Percentiles rank a stretch among this genome's conserved stretches.
These are phyloP conservation scores for Malassezia psittaci DNA, from an alignment of 1,284 basidiomycete genomes.

Conservation along the genomic window DNA sequence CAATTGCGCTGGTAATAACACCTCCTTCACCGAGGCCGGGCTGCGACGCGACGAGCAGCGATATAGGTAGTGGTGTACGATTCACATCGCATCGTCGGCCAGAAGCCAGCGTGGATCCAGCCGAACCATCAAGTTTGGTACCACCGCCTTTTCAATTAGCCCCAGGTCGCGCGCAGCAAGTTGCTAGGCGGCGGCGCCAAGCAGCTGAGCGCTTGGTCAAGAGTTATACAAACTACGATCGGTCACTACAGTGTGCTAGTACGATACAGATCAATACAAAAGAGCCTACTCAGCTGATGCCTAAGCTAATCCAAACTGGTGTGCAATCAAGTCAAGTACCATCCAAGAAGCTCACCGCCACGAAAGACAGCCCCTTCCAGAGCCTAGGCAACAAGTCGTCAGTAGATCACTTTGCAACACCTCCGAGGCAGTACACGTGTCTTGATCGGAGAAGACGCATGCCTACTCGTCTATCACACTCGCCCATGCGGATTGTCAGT, in stretches of 20 bases:
- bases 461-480: too few relatives aligned
- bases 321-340: background rate
- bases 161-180: constrained; percentile 12
- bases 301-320: background rate
- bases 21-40: constrained; percentile 9
- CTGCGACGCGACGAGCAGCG: background rate
- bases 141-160: constrained; percentile 18
- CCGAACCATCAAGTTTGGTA: constrained; percentile 1
- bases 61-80: constrained; percentile 2
- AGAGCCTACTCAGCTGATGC: background rate
- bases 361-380: too few relatives aligned
- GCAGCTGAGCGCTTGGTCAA: background rate
- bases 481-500: too few relatives aligned
- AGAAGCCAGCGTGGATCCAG: background rate
- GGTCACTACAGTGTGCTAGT: too few relatives aligned
- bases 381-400: too few relatives aligned
- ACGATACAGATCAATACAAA: background rate
- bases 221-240: background rate
- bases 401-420: too few relatives aligned
- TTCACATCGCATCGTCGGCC: constrained; percentile 8
- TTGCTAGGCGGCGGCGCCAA: background rate
- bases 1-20: constrained; percentile 13
- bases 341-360: background rate
- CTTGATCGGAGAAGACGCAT: too few relatives aligned
- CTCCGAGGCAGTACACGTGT: too few relatives aligned